Percentiles rank a stretch among this genome's conserved stretches.
phyloP scores from a whole-genome alignment of 2,329 filamentous ascomycete genomes.

The Tolypocladium nubicola region DNA sequence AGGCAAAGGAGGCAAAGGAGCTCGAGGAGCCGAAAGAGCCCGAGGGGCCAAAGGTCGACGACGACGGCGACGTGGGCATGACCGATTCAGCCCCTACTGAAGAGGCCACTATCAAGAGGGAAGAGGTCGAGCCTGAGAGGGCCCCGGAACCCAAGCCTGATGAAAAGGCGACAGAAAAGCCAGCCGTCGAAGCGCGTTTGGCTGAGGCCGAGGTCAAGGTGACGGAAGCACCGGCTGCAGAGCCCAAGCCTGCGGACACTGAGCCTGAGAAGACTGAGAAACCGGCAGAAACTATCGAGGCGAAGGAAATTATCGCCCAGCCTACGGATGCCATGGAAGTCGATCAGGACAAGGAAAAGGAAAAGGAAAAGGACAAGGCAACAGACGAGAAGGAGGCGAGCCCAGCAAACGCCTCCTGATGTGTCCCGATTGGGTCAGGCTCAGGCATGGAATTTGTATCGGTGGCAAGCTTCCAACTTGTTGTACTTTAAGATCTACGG shows the following conservation, averaged over 20 bases:
- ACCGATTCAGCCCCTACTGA: slow-evolving; percentile 22
- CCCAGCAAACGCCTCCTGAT: not conserved
- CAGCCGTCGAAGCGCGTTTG: slow-evolving; percentile 5
- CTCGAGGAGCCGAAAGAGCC: slow-evolving; percentile 4
- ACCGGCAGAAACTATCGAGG: slow-evolving; percentile 9
- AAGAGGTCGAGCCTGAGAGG: slow-evolving; percentile 24
- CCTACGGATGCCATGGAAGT: slow-evolving; percentile 22
- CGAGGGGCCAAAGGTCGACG: slow-evolving; percentile 26
- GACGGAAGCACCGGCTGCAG: slow-evolving; percentile 2
- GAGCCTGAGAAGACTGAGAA: slow-evolving; percentile 13
- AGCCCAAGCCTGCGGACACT: slow-evolving; percentile 11
- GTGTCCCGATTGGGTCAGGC: not conserved
- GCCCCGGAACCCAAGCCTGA: slow-evolving; percentile 19
- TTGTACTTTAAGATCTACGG: not conserved
- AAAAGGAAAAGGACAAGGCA: slow-evolving; percentile 10
- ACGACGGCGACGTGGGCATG: slow-evolving; percentile 43
- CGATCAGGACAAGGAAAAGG: slow-evolving; percentile 18
- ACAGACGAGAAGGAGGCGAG: slow-evolving; percentile 15
- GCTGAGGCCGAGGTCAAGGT: slow-evolving; percentile 3
- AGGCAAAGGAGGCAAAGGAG: not conserved
- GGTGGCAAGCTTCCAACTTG: not conserved
- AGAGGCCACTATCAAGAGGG: slow-evolving; percentile 26
- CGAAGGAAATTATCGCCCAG: slow-evolving; percentile 3
- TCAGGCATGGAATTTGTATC: not conserved
- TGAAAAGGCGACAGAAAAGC: slow-evolving; percentile 17